These are phyloP conservation scores for Chrysosporium keratinophilum DNA, from an alignment of 2,329 filamentous ascomycete genomes.

Conservation along the genomic window DNA sequence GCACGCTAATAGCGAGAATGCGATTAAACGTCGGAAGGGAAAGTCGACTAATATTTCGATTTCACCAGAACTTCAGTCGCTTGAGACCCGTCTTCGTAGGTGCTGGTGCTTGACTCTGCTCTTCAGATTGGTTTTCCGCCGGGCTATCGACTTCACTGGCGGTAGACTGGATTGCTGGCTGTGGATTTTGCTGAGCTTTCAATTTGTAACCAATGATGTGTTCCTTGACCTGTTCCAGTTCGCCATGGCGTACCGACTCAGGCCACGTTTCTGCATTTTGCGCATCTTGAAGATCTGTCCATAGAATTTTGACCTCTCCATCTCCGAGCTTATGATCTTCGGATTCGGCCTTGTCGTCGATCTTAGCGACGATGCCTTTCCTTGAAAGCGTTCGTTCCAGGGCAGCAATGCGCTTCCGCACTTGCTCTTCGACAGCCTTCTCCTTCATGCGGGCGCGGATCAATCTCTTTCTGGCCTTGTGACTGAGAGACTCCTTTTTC, in stretches of 20 bases:
- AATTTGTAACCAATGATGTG: slow-evolving; percentile 27
- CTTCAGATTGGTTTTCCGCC: not conserved
- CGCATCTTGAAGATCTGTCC: slow-evolving; percentile 38
- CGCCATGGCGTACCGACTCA: slow-evolving; percentile 34
- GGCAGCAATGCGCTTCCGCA: slow-evolving; percentile 21
- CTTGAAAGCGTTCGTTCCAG: slow-evolving; percentile 18
- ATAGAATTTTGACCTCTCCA: slow-evolving; percentile 36
- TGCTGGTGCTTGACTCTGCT: slow-evolving; percentile 1
- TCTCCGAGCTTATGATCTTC: slow-evolving; percentile 22
- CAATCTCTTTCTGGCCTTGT: slow-evolving; percentile 24
- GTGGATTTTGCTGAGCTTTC: slow-evolving; percentile 18
- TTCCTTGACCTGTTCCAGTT: slow-evolving; percentile 28
- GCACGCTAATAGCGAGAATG: too few species aligned
- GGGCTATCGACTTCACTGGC: not conserved
- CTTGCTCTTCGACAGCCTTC: slow-evolving; percentile 18
- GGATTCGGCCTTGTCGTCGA: slow-evolving; percentile 20
- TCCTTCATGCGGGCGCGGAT: slow-evolving; percentile 24
- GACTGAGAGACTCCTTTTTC: slow-evolving; percentile 24
- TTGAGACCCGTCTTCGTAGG: slow-evolving; percentile 13
- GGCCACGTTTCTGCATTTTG: slow-evolving; percentile 36
- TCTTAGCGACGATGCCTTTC: slow-evolving; percentile 21
- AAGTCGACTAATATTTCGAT: not conserved
- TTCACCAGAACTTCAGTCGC: slow-evolving; percentile 16
- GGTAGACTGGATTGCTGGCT: not conserved
- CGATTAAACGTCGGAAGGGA: not conserved